These are phyloP conservation scores for Tetraselmis striata DNA, from an alignment of 139 green algal genomes.

Conservation along the genomic window DNA sequence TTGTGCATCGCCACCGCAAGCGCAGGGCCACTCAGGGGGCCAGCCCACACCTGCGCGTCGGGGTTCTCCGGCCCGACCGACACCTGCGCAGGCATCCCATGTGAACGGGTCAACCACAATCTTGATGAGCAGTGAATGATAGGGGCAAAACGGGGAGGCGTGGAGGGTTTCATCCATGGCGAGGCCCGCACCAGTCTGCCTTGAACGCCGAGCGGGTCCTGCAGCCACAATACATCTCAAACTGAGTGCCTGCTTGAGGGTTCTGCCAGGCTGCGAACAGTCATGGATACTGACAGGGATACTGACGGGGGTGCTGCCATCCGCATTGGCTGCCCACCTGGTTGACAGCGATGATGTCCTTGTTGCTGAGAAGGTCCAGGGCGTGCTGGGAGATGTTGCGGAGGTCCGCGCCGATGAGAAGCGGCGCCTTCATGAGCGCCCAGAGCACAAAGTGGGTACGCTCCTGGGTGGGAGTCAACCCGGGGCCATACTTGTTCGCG, in stretches of 20 bases:
- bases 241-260: no score
- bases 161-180: no score
- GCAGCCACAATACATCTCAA: background rate
- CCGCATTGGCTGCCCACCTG: no score
- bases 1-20: background rate
- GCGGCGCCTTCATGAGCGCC: conserved; percentile 55
- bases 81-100: background rate
- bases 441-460: conserved; percentile 59
- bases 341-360: conserved; percentile 55
- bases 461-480: conserved; percentile 32
- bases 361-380: conserved; percentile 25
- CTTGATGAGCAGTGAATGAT: no score
- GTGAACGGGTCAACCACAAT: no score
- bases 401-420: conserved; percentile 58
- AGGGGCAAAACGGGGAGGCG: no score
- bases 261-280: no score
- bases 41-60: background rate
- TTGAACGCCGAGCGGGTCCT: background rate
- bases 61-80: background rate
- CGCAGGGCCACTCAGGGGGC: background rate
- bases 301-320: no score
- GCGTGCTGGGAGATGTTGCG: conserved; percentile 11
- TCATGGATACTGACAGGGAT: no score
- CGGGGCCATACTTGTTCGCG: background rate
- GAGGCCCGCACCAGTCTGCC: background rate